Conservation (phyloP, 805 yeast genomes). For the Schizosaccharomyces lindneri region DNA sequence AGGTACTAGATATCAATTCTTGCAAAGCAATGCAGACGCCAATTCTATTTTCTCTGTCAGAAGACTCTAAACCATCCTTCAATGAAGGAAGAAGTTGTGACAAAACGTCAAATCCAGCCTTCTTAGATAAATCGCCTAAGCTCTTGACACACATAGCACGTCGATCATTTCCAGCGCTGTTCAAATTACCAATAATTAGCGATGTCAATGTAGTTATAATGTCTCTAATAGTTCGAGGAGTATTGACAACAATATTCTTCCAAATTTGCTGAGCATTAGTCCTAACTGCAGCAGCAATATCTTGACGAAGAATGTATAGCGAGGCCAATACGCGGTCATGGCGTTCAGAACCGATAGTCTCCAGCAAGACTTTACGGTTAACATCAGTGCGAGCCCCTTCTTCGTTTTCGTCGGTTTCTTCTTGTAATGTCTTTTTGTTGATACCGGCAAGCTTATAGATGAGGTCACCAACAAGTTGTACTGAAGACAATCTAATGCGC, state of each 20-base stretch:
- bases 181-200: constrained; percentile 58
- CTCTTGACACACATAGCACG: constrained; percentile 80
- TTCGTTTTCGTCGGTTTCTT: constrained; percentile 21
- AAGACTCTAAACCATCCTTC: constrained; percentile 29
- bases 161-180: constrained; percentile 54
- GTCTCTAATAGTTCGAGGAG: constrained; percentile 84
- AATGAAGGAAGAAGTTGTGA: constrained; percentile 66
- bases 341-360: constrained; percentile 63
- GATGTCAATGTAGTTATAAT: constrained; percentile 63
- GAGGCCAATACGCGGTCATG: constrained; percentile 67
- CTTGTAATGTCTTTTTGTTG: constrained; percentile 25
- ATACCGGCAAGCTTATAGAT: constrained; percentile 85
- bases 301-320: constrained; percentile 85
- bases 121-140: constrained; percentile 76
- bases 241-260: constrained; percentile 88
- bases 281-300: constrained; percentile 65
- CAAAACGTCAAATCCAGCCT: constrained; percentile 77
- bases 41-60: constrained; percentile 43
- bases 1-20: constrained; percentile 58
- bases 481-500: constrained; percentile 78
- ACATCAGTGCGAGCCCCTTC: constrained; percentile 19
- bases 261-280: constrained; percentile 79
- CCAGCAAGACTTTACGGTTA: constrained; percentile 35
- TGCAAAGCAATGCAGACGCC: constrained; percentile 88
- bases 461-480: constrained; percentile 84